Evolutionary conservation across 306 rosid genomes (phyloP).

Genomic region (Geum urbanum): DNA sequence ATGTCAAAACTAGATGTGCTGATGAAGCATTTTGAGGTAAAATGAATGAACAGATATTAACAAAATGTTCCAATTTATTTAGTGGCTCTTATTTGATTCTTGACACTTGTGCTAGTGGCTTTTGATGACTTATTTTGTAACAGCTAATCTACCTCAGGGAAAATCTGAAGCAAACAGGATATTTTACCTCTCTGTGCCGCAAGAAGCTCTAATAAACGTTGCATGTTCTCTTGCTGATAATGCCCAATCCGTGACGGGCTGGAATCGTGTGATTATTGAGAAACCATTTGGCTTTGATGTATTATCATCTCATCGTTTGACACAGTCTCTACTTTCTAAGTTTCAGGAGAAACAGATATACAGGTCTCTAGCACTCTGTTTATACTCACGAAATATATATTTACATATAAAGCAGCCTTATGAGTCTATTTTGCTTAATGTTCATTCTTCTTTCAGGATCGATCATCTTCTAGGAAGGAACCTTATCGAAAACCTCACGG

Average conservation of each 20-base stretch:
- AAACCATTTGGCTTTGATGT: constrained; percentile 86
- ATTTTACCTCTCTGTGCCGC: constrained; percentile 93
- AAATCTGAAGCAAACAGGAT: constrained; percentile 68
- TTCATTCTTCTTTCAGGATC: constrained; percentile 56
- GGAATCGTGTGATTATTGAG: constrained; percentile 90
- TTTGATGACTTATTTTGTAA: constrained; percentile 38
- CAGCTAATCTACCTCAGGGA: constrained; percentile 65
- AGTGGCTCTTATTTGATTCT: constrained; percentile 16
- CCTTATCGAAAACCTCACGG: constrained; percentile 90
- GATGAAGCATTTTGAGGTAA: constrained; percentile 87
- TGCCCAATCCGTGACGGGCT: constrained; percentile 81
- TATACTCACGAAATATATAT: constrained; percentile 5
- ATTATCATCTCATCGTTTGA: constrained; percentile 62
- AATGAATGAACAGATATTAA: background rate
- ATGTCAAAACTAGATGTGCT: constrained; percentile 63
- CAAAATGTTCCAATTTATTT: constrained; percentile 6
- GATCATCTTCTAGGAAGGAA: constrained; percentile 95
- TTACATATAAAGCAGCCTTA: background rate
- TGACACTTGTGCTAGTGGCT: constrained; percentile 22
- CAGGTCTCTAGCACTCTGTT: constrained; percentile 44
- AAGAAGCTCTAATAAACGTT: constrained; percentile 83
- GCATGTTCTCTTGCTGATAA: constrained; percentile 58
- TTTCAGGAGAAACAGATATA: constrained; percentile 80
- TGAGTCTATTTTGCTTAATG: background rate
- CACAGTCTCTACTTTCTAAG: constrained; percentile 76